Evolutionary conservation across 768 basidiomycete genomes (phyloP).

Genomic region (Naganishia kalamii): DNA sequence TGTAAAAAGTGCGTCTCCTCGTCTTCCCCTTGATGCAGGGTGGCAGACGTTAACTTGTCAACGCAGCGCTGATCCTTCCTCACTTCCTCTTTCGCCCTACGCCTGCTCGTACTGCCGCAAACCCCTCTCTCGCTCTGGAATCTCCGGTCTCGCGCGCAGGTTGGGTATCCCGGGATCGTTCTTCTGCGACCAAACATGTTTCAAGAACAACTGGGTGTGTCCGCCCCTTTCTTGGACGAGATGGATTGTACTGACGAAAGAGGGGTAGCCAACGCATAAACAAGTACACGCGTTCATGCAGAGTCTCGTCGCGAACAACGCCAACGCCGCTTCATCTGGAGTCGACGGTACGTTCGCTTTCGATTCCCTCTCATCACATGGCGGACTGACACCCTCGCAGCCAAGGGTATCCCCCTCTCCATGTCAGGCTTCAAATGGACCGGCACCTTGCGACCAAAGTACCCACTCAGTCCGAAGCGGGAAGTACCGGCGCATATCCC

Average conservation of each 20-base stretch:
- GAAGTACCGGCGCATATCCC: conserved; percentile 74
- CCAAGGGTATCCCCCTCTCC: conserved; percentile 55
- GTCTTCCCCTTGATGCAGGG: conserved; percentile 25
- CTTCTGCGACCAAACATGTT: conserved; percentile 93
- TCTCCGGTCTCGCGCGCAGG: conserved; percentile 27
- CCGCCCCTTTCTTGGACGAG: no score
- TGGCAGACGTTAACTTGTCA: background rate
- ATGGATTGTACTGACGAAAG: conserved; percentile 26
- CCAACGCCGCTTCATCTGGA: conserved; percentile 9
- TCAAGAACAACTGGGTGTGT: conserved; percentile 81
- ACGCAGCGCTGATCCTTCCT: conserved; percentile 57
- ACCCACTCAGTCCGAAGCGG: conserved; percentile 77
- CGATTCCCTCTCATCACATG: background rate
- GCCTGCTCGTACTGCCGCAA: background rate
- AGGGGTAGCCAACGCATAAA: conserved; percentile 40
- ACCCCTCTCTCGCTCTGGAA: conserved; percentile 6
- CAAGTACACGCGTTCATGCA: conserved; percentile 44
- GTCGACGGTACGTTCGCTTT: conserved; percentile 60
- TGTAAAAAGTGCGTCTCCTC: conserved; percentile 69
- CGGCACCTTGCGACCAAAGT: conserved; percentile 70
- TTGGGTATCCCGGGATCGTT: conserved; percentile 48
- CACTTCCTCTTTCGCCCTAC: background rate
- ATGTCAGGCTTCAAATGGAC: conserved; percentile 69
- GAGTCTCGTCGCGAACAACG: conserved; percentile 15
- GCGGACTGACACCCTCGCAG: background rate